Evolutionary conservation across 331 rosid genomes (phyloP).

Genomic region (Cydonia oblonga): DNA sequence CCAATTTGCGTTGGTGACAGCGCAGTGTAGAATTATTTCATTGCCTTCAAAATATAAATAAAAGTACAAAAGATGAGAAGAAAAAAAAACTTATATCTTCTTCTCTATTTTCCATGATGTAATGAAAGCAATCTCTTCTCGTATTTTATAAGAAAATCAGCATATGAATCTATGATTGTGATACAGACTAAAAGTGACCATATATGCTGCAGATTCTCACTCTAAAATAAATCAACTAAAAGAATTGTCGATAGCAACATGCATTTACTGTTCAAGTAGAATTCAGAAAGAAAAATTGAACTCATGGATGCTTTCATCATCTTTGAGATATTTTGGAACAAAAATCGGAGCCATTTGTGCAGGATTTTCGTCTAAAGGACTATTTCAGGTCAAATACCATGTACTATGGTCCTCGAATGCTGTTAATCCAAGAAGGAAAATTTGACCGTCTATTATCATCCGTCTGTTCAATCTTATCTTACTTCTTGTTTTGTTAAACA

Average conservation of each 20-base stretch:
- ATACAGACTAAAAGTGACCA: background rate
- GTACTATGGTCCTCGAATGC: background rate
- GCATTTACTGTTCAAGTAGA: background rate
- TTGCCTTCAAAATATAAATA: no score
- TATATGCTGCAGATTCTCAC: no score
- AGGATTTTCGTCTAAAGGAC: background rate
- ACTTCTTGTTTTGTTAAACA: no score
- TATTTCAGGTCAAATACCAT: background rate
- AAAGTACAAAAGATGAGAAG: no score
- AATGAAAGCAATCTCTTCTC: background rate
- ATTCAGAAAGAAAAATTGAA: background rate
- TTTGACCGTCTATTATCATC: background rate
- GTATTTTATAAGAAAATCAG: background rate
- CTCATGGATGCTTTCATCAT: background rate
- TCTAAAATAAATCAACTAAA: no score
- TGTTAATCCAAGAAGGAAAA: background rate
- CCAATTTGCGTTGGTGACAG: no score
- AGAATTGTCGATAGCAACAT: background rate
- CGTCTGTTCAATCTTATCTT: background rate
- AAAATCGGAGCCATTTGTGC: background rate
- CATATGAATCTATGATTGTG: background rate
- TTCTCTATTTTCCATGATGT: background rate
- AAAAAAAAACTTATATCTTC: no score
- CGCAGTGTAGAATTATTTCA: no score
- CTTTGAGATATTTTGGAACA: background rate